Percentiles rank a stretch among this genome's conserved stretches.
phyloP scores from a whole-genome alignment of 179 eudicot species.

The Silene vulgaris region DNA sequence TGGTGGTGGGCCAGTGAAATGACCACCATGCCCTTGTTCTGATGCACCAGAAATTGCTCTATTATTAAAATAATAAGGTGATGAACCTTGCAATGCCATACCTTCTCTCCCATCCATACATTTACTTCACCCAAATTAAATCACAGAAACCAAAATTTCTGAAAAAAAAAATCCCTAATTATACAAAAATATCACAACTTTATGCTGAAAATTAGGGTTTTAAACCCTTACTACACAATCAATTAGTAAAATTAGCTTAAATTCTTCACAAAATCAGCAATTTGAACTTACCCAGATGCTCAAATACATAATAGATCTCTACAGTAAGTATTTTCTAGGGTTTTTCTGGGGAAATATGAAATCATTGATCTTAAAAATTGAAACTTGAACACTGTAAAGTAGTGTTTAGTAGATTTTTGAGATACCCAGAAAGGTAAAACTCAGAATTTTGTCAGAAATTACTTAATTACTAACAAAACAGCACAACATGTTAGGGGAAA shows the following conservation, averaged over 20 bases:
- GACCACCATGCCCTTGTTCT: slow-evolving; percentile 29
- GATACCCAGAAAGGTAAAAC: slow-evolving; percentile 16
- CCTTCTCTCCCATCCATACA: slow-evolving; percentile 99
- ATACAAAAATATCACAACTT: slow-evolving; percentile 4
- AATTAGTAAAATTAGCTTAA: slow-evolving; percentile 6
- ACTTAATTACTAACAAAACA: not conserved
- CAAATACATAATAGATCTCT: slow-evolving; percentile 10
- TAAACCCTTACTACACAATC: slow-evolving; percentile 11
- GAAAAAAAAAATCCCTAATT: slow-evolving; percentile 2
- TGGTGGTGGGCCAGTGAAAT: slow-evolving; percentile 22
- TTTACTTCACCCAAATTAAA: slow-evolving; percentile 37
- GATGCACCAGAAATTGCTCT: slow-evolving; percentile 36
- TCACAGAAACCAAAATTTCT: slow-evolving; percentile 4
- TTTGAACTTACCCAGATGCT: slow-evolving; percentile 22
- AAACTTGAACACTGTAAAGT: slow-evolving; percentile 9
- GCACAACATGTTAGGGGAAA: not conserved
- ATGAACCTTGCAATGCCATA: slow-evolving; percentile 67
- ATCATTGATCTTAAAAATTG: slow-evolving; percentile 29
- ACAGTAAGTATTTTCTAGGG: slow-evolving; percentile 20
- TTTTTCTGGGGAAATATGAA: slow-evolving; percentile 16
- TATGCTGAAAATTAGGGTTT: slow-evolving; percentile 21
- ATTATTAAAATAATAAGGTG: slow-evolving; percentile 65
- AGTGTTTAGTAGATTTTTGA: not conserved
- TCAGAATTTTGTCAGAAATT: not conserved
- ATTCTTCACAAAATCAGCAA: slow-evolving; percentile 2